Evolutionary conservation across 768 basidiomycete genomes (phyloP).

Genomic region (Hortiboletus flavorubellus): DNA sequence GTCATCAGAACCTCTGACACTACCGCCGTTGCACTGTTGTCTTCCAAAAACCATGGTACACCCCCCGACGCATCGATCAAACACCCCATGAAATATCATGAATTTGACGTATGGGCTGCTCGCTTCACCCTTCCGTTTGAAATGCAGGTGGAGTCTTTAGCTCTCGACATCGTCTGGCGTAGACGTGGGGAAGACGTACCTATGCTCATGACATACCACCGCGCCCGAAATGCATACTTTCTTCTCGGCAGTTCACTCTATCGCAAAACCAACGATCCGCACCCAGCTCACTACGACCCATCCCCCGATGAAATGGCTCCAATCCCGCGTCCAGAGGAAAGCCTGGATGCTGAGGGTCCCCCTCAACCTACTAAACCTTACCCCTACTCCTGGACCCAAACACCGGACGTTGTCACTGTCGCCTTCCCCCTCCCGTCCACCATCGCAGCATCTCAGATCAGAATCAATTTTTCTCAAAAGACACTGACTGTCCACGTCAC

Average conservation of each 20-base stretch:
- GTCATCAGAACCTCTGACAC: conserved; percentile 36
- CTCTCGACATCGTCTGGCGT: conserved; percentile 63
- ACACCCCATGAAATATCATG: conserved; percentile 29
- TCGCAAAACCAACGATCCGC: conserved; percentile 35
- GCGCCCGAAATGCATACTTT: conserved; percentile 45
- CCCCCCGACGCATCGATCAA: conserved; percentile 17
- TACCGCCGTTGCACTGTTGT: conserved; percentile 48
- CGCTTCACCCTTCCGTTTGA: conserved; percentile 45
- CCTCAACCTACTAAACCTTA: conserved; percentile 50
- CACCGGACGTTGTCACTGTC: conserved; percentile 76
- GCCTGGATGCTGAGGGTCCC: conserved; percentile 39
- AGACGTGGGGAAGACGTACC: conserved; percentile 71
- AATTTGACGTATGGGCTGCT: conserved; percentile 68
- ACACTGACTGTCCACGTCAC: conserved; percentile 65
- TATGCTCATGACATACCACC: conserved; percentile 48
- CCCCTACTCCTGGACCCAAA: conserved; percentile 94
- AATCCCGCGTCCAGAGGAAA: conserved; percentile 62
- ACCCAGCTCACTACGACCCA: conserved; percentile 48
- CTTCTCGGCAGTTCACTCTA: conserved; percentile 60
- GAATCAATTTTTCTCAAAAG: conserved; percentile 59
- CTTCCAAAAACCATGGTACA: conserved; percentile 50
- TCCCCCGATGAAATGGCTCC: conserved; percentile 64
- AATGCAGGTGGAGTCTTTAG: conserved; percentile 28
- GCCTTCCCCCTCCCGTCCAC: conserved; percentile 78
- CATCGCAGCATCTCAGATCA: conserved; percentile 61